Evolutionary conservation across 306 rosid genomes (phyloP).

Genomic region (Corylus avellana): DNA sequence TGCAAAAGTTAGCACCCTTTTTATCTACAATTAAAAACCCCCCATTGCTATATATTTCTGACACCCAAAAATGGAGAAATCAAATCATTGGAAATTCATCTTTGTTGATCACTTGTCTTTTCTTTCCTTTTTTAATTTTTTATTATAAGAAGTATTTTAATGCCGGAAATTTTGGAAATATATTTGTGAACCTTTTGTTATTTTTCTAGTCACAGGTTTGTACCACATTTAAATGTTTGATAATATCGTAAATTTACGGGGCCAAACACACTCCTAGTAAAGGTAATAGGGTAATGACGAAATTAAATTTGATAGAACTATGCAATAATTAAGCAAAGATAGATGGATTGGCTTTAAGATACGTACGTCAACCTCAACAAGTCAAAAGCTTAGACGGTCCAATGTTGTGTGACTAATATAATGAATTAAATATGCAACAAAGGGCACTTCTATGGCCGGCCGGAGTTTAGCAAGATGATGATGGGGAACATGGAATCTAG

Average conservation of each 20-base stretch:
- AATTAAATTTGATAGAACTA: neutral
- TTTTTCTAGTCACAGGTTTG: no score
- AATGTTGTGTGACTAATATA: neutral
- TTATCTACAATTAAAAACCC: no score
- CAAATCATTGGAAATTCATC: no score
- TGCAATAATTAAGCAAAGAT: neutral
- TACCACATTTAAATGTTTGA: no score
- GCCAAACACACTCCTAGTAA: neutral
- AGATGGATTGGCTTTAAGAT: neutral
- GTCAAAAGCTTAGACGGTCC: constrained; percentile 2
- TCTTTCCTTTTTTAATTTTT: no score
- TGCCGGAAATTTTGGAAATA: no score
- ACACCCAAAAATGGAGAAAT: neutral
- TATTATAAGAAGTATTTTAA: no score
- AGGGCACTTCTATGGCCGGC: neutral
- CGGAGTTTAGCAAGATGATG: constrained; percentile 32
- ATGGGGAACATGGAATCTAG: constrained; percentile 64
- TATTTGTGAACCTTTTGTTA: no score
- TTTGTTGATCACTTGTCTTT: no score
- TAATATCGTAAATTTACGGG: no score
- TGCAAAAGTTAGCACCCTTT: neutral
- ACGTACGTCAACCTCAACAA: neutral
- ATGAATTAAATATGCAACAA: neutral
- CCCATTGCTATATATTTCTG: neutral
- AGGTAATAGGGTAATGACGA: neutral